A percentile compares a stretch with the other conserved stretches of the same genome.
These are phyloP conservation scores for Agrocybe pediades DNA, from an alignment of 768 basidiomycete species.

Conservation along the genomic window DNA sequence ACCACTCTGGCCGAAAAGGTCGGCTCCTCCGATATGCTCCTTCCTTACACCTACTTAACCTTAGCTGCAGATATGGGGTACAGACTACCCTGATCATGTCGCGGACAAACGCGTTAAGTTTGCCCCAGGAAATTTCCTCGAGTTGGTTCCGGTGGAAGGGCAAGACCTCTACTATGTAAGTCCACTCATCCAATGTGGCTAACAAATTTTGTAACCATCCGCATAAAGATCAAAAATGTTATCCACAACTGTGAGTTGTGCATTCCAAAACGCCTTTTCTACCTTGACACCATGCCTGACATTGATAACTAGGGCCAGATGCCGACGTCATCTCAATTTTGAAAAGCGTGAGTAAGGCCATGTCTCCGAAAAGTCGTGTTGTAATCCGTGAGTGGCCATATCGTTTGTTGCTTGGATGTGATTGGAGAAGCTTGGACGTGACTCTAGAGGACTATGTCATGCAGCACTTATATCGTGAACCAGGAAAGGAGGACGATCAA, in stretches of 20 bases:
- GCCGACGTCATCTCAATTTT: constrained; percentile 29
- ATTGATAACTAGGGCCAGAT: constrained; percentile 30
- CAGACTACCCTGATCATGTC: constrained; percentile 1
- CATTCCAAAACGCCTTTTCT: too few relatives aligned
- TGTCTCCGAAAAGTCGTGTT: constrained; percentile 31
- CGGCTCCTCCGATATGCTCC: too few relatives aligned
- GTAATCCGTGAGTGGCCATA: constrained; percentile 31
- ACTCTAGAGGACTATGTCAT: constrained; percentile 16
- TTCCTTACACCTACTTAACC: not conserved
- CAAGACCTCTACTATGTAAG: constrained; percentile 36
- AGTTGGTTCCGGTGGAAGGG: constrained; percentile 30
- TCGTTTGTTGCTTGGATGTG: too few relatives aligned
- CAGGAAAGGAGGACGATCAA: not conserved
- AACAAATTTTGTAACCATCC: not conserved
- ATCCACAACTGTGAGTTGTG: constrained; percentile 17
- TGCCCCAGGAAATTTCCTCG: constrained; percentile 33
- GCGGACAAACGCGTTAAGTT: constrained; percentile 4
- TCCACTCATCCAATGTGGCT: not conserved
- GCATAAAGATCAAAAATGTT: constrained; percentile 31
- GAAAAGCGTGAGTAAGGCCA: constrained; percentile 32
- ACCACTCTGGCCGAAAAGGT: constrained; percentile 8
- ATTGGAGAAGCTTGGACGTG: too few relatives aligned
- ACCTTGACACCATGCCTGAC: not conserved
- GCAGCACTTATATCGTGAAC: constrained; percentile 7
- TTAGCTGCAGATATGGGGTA: constrained; percentile 3